A percentile compares a stretch with the other conserved stretches of the same genome.
Evolutionary conservation across 2,329 filamentous ascomycete genomes (phyloP).

Genomic region (Plectosphaerella sp.): DNA sequence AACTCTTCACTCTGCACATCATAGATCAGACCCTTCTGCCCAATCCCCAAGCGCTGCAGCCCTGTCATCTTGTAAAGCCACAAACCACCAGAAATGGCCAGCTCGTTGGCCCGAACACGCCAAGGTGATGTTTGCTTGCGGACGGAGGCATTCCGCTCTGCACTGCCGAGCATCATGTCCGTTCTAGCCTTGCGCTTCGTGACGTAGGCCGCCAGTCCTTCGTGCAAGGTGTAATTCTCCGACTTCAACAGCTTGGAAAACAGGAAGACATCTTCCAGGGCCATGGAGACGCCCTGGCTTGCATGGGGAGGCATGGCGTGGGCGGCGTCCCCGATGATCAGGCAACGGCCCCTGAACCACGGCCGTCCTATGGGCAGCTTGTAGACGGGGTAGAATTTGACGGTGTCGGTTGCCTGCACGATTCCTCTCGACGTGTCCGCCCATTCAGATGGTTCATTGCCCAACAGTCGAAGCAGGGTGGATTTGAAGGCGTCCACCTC

Average conservation of each 20-base stretch:
- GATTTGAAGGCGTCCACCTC: constrained; percentile 23
- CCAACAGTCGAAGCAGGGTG: constrained; percentile 15
- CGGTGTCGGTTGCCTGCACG: constrained; percentile 12
- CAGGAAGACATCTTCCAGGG: constrained; percentile 48
- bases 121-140: constrained; percentile 6
- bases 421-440: constrained; percentile 11
- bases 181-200: constrained; percentile 3
- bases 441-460: constrained; percentile 20
- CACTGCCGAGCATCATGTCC: constrained; percentile 2
- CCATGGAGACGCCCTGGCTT: constrained; percentile 52
- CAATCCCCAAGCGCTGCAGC: constrained; percentile 3
- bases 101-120: constrained; percentile 4
- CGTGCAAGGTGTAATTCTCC: not conserved
- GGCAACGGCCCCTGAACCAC: constrained; percentile 30
- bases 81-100: constrained; percentile 3
- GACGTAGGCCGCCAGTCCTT: constrained; percentile 2
- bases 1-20: constrained; percentile 5
- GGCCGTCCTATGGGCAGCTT: constrained; percentile 24
- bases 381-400: constrained; percentile 30
- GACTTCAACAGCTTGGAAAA: constrained; percentile 32
- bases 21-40: constrained; percentile 6
- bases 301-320: constrained; percentile 50
- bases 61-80: constrained; percentile 5
- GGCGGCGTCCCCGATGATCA: constrained; percentile 53
- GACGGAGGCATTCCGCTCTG: constrained; percentile 3